Percentiles rank a stretch among this genome's conserved stretches.
phyloP scores from a whole-genome alignment of 371 early-diverging fungal species.

The Saksenaea vasiformis region DNA sequence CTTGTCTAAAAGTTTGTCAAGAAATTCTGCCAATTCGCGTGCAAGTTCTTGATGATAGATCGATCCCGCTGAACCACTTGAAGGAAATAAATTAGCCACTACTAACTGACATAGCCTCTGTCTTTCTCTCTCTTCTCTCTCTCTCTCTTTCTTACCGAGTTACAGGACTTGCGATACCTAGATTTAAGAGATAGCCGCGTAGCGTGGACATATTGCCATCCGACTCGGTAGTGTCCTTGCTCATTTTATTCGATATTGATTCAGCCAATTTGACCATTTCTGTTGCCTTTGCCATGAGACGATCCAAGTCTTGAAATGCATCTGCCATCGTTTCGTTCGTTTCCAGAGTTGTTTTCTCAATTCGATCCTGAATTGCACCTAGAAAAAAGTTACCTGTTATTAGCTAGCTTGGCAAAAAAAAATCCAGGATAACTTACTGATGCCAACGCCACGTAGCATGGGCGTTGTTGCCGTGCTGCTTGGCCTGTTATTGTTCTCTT shows the following conservation, averaged over 20 bases:
- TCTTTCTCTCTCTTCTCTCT: no score
- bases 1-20: slow-evolving; percentile 61
- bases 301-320: slow-evolving; percentile 86
- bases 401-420: not conserved
- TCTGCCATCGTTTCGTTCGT: slow-evolving; percentile 71
- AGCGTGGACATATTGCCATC: slow-evolving; percentile 58
- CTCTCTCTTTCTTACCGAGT: slow-evolving; percentile 61
- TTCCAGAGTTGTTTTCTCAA: slow-evolving; percentile 62
- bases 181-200: slow-evolving; percentile 72
- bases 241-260: slow-evolving; percentile 70
- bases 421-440: slow-evolving; percentile 36
- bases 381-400: not conserved
- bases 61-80: slow-evolving; percentile 80
- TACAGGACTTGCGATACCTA: slow-evolving; percentile 88
- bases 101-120: no score
- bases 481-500: not conserved
- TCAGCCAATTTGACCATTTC: slow-evolving; percentile 87
- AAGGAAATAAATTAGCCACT: not conserved
- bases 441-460: slow-evolving; percentile 36
- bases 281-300: slow-evolving; percentile 81
- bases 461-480: slow-evolving; percentile 5
- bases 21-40: slow-evolving; percentile 80
- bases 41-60: slow-evolving; percentile 85
- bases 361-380: slow-evolving; percentile 78
- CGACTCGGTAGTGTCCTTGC: slow-evolving; percentile 46